Evolutionary conservation across 2,329 filamentous ascomycete genomes (phyloP).

Genomic region (Beauveria varroae): DNA sequence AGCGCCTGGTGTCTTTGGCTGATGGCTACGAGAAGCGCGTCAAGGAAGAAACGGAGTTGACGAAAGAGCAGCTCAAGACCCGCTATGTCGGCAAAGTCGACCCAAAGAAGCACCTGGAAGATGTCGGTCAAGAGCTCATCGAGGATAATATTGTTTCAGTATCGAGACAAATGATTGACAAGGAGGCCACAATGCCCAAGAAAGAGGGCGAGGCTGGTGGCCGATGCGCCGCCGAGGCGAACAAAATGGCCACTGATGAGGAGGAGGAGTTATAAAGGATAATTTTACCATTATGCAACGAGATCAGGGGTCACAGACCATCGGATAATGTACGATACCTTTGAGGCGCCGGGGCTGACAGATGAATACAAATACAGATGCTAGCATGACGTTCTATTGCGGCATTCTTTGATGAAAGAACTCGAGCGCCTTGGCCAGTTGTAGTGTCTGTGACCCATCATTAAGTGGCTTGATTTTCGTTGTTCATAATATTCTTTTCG

Average conservation of each 20-base stretch:
- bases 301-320: not conserved
- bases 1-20: constrained; percentile 79
- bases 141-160: constrained; percentile 99
- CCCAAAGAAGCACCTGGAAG: constrained; percentile 98
- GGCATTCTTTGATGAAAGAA: not conserved
- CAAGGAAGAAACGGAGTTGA: constrained; percentile 96
- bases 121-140: constrained; percentile 91
- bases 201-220: constrained; percentile 45
- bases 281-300: not conserved
- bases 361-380: not conserved
- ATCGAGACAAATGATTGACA: constrained; percentile 99
- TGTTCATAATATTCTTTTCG: not conserved
- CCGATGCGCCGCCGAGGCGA: constrained; percentile 45
- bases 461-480: not conserved
- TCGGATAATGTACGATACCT: constrained; percentile 10
- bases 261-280: constrained; percentile 27
- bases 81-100: constrained; percentile 98
- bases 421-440: not conserved
- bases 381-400: not conserved
- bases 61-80: constrained; percentile 96
- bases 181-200: constrained; percentile 87
- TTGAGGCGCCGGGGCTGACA: not conserved
- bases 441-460: too few species aligned
- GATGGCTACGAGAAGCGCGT: constrained; percentile 98
- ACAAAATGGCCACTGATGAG: constrained; percentile 66